Evolutionary conservation across 2,329 filamentous ascomycete genomes (phyloP).

Genomic region (Septoria linicola): DNA sequence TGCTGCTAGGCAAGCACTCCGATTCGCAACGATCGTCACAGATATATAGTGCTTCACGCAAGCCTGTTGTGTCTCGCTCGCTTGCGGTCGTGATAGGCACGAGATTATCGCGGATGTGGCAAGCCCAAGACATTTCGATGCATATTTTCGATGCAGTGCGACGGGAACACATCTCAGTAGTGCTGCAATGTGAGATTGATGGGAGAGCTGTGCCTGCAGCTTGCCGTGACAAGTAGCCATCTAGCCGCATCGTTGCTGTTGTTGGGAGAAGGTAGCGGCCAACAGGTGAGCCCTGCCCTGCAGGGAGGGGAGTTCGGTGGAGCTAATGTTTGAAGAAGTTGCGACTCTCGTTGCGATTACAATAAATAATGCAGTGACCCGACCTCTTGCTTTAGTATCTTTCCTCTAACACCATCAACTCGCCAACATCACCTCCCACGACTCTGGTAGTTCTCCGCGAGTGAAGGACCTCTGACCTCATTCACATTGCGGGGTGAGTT

Average conservation of each 20-base stretch:
- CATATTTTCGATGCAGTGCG: background rate
- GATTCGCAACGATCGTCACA: slow-evolving; percentile 11
- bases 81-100: slow-evolving; percentile 2
- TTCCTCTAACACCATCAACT: background rate
- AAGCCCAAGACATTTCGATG: background rate
- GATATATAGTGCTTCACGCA: background rate
- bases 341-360: background rate
- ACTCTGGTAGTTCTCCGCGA: background rate
- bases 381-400: background rate
- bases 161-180: background rate
- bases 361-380: slow-evolving; percentile 2
- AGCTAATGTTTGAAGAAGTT: no score
- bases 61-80: background rate
- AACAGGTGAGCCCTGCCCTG: background rate
- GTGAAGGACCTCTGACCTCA: slow-evolving; percentile 5
- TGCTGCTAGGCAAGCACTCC: background rate
- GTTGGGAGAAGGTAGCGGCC: no score
- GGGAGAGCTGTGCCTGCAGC: no score
- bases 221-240: no score
- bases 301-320: no score
- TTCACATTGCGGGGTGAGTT: slow-evolving; percentile 14
- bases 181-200: no score
- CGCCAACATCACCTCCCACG: slow-evolving; percentile 1
- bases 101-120: background rate
- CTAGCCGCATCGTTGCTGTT: no score